These are phyloP conservation scores for Cutaneotrichosporon sp. DNA, from an alignment of 1,284 basidiomycete genomes.

Conservation along the genomic window DNA sequence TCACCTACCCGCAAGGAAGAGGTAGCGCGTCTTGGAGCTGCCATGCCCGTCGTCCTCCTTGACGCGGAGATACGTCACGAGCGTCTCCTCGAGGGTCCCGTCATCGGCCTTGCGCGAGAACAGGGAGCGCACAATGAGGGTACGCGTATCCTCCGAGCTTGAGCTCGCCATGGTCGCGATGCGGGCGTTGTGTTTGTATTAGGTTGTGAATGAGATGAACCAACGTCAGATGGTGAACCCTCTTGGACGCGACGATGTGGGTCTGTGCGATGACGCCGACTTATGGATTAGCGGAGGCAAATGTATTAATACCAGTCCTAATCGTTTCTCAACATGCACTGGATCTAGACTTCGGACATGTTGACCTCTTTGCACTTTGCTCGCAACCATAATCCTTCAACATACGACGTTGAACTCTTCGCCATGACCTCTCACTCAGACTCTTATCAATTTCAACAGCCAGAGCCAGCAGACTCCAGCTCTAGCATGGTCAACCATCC, in stretches of 20 bases:
- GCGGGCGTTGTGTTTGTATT: background rate
- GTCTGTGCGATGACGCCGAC: background rate
- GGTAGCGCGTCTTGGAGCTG: constrained; percentile 73
- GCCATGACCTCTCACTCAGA: background rate
- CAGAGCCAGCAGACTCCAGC: background rate
- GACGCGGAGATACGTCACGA: constrained; percentile 83
- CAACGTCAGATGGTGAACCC: background rate
- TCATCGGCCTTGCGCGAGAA: constrained; percentile 66
- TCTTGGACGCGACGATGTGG: background rate
- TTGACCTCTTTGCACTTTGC: background rate
- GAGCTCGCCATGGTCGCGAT: constrained; percentile 1
- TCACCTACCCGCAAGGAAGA: constrained; percentile 77
- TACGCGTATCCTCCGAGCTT: constrained; percentile 20
- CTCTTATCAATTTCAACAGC: background rate
- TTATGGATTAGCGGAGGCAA: background rate
- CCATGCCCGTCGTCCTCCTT: constrained; percentile 68
- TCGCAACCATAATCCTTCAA: background rate
- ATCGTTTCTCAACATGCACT: background rate
- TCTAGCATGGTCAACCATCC: constrained; percentile 2
- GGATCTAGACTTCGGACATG: too few relatives aligned
- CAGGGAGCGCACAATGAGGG: constrained; percentile 76
- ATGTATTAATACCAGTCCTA: background rate
- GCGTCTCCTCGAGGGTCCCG: constrained; percentile 68
- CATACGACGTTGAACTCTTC: background rate
- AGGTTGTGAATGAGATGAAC: constrained; percentile 1